These are phyloP conservation scores for Silene noctiflora DNA, from an alignment of 179 eudicot species.

Conservation along the genomic window DNA sequence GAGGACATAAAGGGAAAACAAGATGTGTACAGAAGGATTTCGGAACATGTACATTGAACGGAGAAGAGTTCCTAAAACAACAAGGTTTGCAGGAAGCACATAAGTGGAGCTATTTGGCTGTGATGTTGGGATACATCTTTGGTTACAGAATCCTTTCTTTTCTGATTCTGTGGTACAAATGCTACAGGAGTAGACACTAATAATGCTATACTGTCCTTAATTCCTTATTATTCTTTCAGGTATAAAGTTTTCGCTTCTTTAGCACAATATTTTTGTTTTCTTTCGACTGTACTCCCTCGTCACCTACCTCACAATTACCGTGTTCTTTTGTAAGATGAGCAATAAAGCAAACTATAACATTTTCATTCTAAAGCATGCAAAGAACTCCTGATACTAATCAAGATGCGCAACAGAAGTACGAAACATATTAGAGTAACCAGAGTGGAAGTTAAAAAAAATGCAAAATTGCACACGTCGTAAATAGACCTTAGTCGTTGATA, in stretches of 20 bases:
- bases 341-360: slow-evolving; percentile 12
- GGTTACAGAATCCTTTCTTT: slow-evolving; percentile 72
- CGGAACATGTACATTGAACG: slow-evolving; percentile 50
- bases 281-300: slow-evolving; percentile 2
- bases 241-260: neutral
- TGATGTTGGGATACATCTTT: slow-evolving; percentile 65
- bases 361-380: neutral
- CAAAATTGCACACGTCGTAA: no score
- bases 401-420: neutral
- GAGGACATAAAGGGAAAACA: slow-evolving; percentile 49
- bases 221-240: neutral
- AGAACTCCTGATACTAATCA: neutral
- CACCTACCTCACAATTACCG: neutral
- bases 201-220: slow-evolving; percentile 2
- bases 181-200: slow-evolving; percentile 46
- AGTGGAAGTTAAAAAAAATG: no score
- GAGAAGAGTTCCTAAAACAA: slow-evolving; percentile 56
- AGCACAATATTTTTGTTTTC: slow-evolving; percentile 9
- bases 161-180: slow-evolving; percentile 68
- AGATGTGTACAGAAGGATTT: slow-evolving; percentile 47
- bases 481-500: neutral
- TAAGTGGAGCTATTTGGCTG: slow-evolving; percentile 68
- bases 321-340: slow-evolving; percentile 23
- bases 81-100: slow-evolving; percentile 62
- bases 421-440: no score